Evolutionary conservation across 2,329 filamentous ascomycete species (phyloP), one percentile per base, ranked within the genome.

Genomic region (Aspergillus viridinutans): DNA sequence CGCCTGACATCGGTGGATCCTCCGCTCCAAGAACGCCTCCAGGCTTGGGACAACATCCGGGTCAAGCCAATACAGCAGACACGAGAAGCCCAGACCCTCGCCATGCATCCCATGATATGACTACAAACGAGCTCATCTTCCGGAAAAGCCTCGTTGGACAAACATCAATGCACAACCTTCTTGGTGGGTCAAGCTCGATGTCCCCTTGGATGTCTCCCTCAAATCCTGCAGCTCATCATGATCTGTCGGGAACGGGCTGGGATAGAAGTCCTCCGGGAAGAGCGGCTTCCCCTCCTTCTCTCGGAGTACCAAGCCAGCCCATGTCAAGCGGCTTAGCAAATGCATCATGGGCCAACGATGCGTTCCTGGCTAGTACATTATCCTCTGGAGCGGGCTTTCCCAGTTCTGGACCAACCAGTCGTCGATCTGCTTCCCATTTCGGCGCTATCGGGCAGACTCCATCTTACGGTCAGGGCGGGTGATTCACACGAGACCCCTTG

Each of bases 381-480:
- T 60, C 70, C 4, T 65, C 67, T 2, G 66, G 68, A 38, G 50
- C 64, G 5, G 60, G 58, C 2, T 64, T 64, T 28, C 65, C 65
- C 29, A 66, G 58, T 42, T 61, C 70, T 1, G 64, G 61, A 1
- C 60, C 69, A 32, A 61, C 55, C 25, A 61, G 59, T 48, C 71
- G 72, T 58, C 72, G 66, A 56, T 56, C 69, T 42, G 53, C 65
- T 35, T 61, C 67, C 20, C 71, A 69, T 49, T 74, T 73, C 54
- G 74, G 74, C 32, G 70, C 71, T 48, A 76, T 80, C 55, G 74
- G 74, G 5, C 75, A 78, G 56, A 81, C 76, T 32, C 78, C 80
- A 23, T 77, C 77, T 25, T 78, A 76, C 61, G 77, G 77, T 28
- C 80, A 82, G 63, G 75, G 75, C 42, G 77, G 78, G 53, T 79